A percentile compares a stretch with the other conserved stretches of the same genome.
These are phyloP conservation scores for Barnettozyma vustinii DNA, from an alignment of 805 yeast genomes.

Conservation along the genomic window DNA sequence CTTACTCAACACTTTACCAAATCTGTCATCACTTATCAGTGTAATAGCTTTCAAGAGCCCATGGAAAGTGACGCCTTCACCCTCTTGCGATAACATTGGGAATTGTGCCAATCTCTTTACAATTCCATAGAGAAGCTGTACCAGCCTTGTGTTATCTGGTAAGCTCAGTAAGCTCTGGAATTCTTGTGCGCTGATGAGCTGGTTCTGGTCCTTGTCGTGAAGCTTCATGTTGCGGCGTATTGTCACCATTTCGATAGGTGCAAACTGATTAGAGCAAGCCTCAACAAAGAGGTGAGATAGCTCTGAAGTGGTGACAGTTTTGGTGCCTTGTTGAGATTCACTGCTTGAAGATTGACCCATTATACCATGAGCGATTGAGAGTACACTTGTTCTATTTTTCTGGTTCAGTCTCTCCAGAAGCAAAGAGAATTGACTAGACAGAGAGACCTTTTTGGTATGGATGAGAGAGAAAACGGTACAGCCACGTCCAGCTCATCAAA, in stretches of 20 bases:
- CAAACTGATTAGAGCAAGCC: constrained; percentile 28
- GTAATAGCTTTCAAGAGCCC: constrained; percentile 40
- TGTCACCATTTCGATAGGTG: constrained; percentile 32
- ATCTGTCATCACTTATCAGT: constrained; percentile 40
- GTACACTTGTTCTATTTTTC: background rate
- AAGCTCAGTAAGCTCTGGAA: constrained; percentile 31
- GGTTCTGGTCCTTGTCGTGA: constrained; percentile 20
- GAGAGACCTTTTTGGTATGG: too few relatives aligned
- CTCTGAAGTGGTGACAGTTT: constrained; percentile 18
- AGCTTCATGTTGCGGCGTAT: constrained; percentile 20
- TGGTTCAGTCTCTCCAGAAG: background rate
- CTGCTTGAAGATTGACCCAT: constrained; percentile 25
- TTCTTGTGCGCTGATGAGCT: constrained; percentile 23
- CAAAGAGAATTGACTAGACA: too few relatives aligned
- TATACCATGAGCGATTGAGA: background rate
- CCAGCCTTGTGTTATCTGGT: constrained; percentile 28
- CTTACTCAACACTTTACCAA: constrained; percentile 29
- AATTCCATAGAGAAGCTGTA: constrained; percentile 34
- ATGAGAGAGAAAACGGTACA: too few relatives aligned
- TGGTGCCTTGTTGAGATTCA: constrained; percentile 1
- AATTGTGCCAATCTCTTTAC: constrained; percentile 40
- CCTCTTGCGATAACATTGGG: constrained; percentile 39
- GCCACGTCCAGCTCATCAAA: too few relatives aligned
- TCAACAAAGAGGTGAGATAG: constrained; percentile 25
- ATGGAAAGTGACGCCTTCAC: constrained; percentile 30